Base-by-base conservation (phyloP, 176 grass and related monocot species). In the Hsuehochloa calcarea region DNA sequence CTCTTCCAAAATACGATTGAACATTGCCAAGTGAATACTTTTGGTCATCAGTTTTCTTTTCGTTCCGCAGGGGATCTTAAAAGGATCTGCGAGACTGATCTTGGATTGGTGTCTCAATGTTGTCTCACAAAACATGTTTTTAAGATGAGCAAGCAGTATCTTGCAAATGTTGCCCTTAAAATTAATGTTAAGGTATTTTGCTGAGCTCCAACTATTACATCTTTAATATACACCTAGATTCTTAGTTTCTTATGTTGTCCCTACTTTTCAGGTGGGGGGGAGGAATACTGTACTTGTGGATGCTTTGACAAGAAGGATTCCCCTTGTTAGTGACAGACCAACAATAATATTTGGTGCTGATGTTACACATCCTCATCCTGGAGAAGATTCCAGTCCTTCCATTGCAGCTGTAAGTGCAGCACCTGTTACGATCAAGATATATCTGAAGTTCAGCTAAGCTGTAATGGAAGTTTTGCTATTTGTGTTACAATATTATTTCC, bases 261-360 rank as follows among this genome's bases (percentile, higher is more conserved):
- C 60, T 58, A 79, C 65, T 78, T 61, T 63, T 84, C 65, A 97
- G 94, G 94, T 97, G 5, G 95, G 95, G 19, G 94, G 94, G 84
- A 94, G 94, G 82, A 97, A 97, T 70, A 97, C 91, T 81, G 94
- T 94, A 46, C 89, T 97, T 80, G 86, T 92, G 72, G 94, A 97
- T 92, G 91, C 94, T 75, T 80, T 96, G 82, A 86, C 85, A 75
- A 87, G 94, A 66, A 84, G 87, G 50, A 94, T 97, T 38, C 94
- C 92, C 55, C 89, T 94, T 72, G 91, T 97, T 65, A 94, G 85
- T 90, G 91, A 97, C 64, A 90, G 87, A 69, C 94, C 94, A 47
- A 97, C 94, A 26, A 97, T 97, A 67, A 97, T 97, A 90, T 97
- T 97, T 94, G 94, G 91, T 78, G 94, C 94, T 77, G 94, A 97